Evolutionary conservation across 2,329 filamentous ascomycete genomes (phyloP).

Genomic region (Arthroderma uncinatum): DNA sequence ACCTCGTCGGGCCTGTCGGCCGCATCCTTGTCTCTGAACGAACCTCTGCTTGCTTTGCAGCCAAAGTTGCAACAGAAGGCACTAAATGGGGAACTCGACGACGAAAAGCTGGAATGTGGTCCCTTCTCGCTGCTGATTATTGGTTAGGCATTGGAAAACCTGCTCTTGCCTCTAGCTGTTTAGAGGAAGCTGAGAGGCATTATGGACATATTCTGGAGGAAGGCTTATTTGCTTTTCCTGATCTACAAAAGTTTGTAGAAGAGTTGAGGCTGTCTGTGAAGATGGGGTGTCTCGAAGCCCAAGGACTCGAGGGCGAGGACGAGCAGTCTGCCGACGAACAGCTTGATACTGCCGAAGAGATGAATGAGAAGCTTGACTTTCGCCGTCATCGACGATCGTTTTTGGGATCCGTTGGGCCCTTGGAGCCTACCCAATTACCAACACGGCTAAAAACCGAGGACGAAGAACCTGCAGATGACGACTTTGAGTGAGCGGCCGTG

Average conservation of each 20-base stretch:
- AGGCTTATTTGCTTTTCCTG: constrained; percentile 37
- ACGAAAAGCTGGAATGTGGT: constrained; percentile 85
- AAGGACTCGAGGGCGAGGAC: constrained; percentile 26
- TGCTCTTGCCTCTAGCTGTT: constrained; percentile 64
- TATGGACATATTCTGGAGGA: constrained; percentile 39
- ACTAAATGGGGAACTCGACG: constrained; percentile 59
- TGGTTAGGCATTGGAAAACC: constrained; percentile 72
- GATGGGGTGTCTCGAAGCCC: constrained; percentile 34
- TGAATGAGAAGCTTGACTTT: constrained; percentile 45
- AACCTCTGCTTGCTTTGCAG: constrained; percentile 70
- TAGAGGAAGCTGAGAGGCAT: constrained; percentile 54
- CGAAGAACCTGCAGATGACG: constrained; percentile 31
- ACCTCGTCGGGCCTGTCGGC: constrained; percentile 61
- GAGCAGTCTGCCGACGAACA: constrained; percentile 23
- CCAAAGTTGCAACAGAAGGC: constrained; percentile 56
- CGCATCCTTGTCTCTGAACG: constrained; percentile 78
- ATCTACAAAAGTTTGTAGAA: constrained; percentile 41
- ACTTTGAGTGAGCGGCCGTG: constrained; percentile 35
- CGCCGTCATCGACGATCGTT: constrained; percentile 45
- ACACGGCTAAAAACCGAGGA: constrained; percentile 26
- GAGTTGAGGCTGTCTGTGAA: constrained; percentile 35
- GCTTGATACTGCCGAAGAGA: constrained; percentile 27
- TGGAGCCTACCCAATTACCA: constrained; percentile 45
- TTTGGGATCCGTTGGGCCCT: constrained; percentile 37
- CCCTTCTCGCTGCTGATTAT: constrained; percentile 65